phyloP scores from a whole-genome alignment of 1,284 basidiomycete species.

The Cystobasidiaceae sp. region DNA sequence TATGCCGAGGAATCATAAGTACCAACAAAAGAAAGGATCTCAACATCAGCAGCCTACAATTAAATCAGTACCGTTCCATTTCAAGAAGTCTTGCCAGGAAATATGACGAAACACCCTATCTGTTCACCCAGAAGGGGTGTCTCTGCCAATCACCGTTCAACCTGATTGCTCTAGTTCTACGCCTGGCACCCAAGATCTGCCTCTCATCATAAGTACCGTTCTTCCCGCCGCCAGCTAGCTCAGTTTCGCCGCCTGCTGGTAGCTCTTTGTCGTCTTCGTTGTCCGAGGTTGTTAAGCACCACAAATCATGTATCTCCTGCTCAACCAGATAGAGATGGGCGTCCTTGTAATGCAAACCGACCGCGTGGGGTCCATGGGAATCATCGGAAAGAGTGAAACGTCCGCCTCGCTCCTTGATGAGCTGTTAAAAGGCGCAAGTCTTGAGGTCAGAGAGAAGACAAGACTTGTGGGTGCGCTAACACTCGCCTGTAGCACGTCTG shows the following conservation, averaged over 20 bases:
- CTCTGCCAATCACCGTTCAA: not conserved
- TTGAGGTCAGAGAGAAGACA: too few species aligned
- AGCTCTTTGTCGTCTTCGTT: too few species aligned
- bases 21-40: not conserved
- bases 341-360: constrained; percentile 77
- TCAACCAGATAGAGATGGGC: constrained; percentile 63
- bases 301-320: constrained; percentile 62
- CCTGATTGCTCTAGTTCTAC: not conserved
- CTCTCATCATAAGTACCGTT: too few species aligned
- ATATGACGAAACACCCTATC: too few species aligned
- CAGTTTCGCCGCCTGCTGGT: too few species aligned
- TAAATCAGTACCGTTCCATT: too few species aligned
- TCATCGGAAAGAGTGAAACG: constrained; percentile 87
- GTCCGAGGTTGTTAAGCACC: constrained; percentile 53
- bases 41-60: not conserved
- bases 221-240: too few species aligned
- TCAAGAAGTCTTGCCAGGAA: too few species aligned
- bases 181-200: too few species aligned
- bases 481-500: constrained; percentile 72
- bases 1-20: constrained; percentile 2
- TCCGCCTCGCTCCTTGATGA: constrained; percentile 64
- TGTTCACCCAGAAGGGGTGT: not conserved
- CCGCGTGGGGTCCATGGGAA: constrained; percentile 81
- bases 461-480: too few species aligned
- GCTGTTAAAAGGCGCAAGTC: too few species aligned